Base-by-base conservation (phyloP, 441 rosid species). In the Omphalea diandra region DNA sequence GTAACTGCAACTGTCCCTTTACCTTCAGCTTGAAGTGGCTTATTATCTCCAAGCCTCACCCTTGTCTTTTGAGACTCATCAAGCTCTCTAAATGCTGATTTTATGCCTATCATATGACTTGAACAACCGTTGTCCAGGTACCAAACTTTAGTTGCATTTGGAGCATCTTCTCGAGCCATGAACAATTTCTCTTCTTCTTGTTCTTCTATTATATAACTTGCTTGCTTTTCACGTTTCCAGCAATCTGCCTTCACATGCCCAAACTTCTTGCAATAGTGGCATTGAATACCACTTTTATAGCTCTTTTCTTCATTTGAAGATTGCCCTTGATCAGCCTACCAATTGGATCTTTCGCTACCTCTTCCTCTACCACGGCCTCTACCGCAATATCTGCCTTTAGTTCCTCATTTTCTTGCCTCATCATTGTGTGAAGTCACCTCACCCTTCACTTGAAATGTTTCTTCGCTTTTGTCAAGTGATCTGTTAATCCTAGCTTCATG, bases 231-330 rank as follows among this genome's bases (percentile, higher is more conserved):
- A n/a, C n/a, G n/a, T n/a, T n/a, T n/a, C n/a, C n/a, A n/a, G n/a
- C n/a, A n/a, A n/a, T n/a, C n/a, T n/a, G n/a, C n/a, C n/a, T n/a
- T n/a, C n/a, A n/a, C n/a, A n/a, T n/a, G 17, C 24, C 58, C 32
- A 53, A 8, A 27, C 57, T n/a, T n/a, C n/a, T n/a, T n/a, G n/a
- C n/a, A n/a, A n/a, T n/a, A n/a, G n/a, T n/a, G n/a, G n/a, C n/a
- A n/a, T 53, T 53, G 32, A 53, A 53, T 53, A 53, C 31, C 58
- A 53, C 58, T 53, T 53, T 53, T 53, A 1, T 53, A 29, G 58
- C 24, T 22, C 12, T 3, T 53, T 53, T 53, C 4, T n/a, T 53
- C 31, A 53, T 22, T 53, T 0, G 4, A 53, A 53, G 58, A 24
- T 29, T 53, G 2, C 58, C 5, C 0, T 0, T 1, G 17, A 53